These are phyloP conservation scores for Mycena sp. DNA, from an alignment of 1,284 basidiomycete genomes.

Conservation along the genomic window DNA sequence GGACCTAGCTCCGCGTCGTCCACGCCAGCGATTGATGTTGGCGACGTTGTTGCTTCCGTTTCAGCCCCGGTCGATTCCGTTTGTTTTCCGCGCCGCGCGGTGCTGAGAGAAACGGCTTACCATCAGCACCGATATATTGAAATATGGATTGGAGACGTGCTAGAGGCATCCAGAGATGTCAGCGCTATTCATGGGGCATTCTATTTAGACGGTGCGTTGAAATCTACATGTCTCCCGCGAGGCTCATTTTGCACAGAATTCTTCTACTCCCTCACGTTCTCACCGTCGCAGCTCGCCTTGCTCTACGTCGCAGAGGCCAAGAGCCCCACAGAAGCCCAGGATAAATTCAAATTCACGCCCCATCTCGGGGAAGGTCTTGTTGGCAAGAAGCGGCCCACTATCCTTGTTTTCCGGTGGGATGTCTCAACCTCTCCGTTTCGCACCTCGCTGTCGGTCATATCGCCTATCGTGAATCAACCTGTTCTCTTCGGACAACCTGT, in stretches of 20 bases:
- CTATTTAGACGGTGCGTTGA: constrained; percentile 64
- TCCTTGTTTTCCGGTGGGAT: constrained; percentile 61
- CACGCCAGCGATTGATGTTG: constrained; percentile 40
- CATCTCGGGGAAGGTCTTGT: constrained; percentile 64
- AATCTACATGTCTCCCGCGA: neutral
- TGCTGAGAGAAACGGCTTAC: constrained; percentile 54
- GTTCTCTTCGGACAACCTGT: constrained; percentile 65
- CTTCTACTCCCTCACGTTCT: constrained; percentile 59
- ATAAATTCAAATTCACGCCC: constrained; percentile 62
- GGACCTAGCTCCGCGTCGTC: constrained; percentile 42
- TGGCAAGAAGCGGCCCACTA: constrained; percentile 57
- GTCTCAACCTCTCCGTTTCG: constrained; percentile 1
- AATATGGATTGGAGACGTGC: constrained; percentile 58
- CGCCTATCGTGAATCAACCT: constrained; percentile 14
- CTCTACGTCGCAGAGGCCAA: constrained; percentile 68
- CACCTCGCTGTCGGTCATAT: constrained; percentile 22
- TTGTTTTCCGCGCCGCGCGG: constrained; percentile 53
- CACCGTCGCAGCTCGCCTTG: constrained; percentile 58
- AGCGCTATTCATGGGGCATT: constrained; percentile 68
- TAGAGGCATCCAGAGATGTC: constrained; percentile 62
- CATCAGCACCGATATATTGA: constrained; percentile 70
- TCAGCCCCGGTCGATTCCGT: constrained; percentile 47
- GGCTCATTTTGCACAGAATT: constrained; percentile 48
- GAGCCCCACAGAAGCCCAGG: constrained; percentile 47
- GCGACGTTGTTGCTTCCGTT: constrained; percentile 52